phyloP scores from a whole-genome alignment of 2,329 filamentous ascomycete species.

The Ambrosiella xylebori region DNA sequence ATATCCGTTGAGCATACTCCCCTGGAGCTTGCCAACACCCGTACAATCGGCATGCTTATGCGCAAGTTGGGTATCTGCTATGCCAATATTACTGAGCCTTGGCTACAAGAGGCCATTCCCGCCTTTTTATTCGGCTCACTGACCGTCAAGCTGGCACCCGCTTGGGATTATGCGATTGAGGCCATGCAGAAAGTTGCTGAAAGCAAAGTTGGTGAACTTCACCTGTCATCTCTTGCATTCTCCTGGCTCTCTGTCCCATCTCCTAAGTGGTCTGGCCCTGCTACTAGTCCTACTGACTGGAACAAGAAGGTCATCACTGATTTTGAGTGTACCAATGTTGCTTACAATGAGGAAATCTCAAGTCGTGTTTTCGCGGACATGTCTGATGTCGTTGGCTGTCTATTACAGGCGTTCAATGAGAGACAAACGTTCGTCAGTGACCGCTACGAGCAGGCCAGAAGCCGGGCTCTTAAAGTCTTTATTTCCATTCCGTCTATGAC shows the following conservation, averaged over 20 bases:
- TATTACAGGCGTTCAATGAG: constrained; percentile 46
- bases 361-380: constrained; percentile 34
- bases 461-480: constrained; percentile 66
- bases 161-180: constrained; percentile 71
- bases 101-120: constrained; percentile 56
- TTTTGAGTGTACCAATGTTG: constrained; percentile 71
- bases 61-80: constrained; percentile 58
- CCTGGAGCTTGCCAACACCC: constrained; percentile 56
- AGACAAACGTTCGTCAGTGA: constrained; percentile 38
- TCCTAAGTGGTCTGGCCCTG: constrained; percentile 32
- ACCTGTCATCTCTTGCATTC: constrained; percentile 55
- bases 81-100: constrained; percentile 38
- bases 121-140: constrained; percentile 78
- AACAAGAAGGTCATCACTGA: constrained; percentile 38
- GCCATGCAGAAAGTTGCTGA: constrained; percentile 60
- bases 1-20: constrained; percentile 66
- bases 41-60: constrained; percentile 69
- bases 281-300: constrained; percentile 20
- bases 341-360: constrained; percentile 36
- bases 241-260: constrained; percentile 53
- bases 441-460: constrained; percentile 41
- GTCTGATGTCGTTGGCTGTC: constrained; percentile 35
- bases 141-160: constrained; percentile 64
- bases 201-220: constrained; percentile 52
- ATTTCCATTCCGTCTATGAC: constrained; percentile 56